Evolutionary conservation across 2,329 filamentous ascomycete genomes (phyloP).

Genomic region (Geosmithia putterillii): DNA sequence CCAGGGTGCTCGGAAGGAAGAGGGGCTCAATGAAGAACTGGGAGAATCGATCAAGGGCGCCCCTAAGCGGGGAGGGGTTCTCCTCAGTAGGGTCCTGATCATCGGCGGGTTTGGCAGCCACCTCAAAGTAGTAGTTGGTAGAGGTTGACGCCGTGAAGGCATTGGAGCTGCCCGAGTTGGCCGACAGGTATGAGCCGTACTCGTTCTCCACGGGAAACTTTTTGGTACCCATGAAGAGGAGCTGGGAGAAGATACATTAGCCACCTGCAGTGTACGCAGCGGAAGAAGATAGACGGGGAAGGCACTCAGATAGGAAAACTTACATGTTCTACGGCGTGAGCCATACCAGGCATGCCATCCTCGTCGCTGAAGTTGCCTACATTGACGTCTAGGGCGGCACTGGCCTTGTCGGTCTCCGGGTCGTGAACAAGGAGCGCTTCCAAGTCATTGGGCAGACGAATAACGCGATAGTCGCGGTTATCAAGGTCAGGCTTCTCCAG

Average conservation of each 20-base stretch:
- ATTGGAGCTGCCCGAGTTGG: slow-evolving; percentile 85
- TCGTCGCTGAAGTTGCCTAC: slow-evolving; percentile 93
- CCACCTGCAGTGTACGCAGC: not conserved
- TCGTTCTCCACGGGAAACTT: slow-evolving; percentile 96
- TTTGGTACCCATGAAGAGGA: slow-evolving; percentile 96
- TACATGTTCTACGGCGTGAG: slow-evolving; percentile 88
- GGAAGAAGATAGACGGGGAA: slow-evolving; percentile 7
- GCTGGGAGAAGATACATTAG: slow-evolving; percentile 19
- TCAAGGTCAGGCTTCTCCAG: slow-evolving; percentile 79
- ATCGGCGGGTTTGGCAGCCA: slow-evolving; percentile 66
- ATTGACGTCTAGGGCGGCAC: slow-evolving; percentile 87
- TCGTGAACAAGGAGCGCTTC: slow-evolving; percentile 91
- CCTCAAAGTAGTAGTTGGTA: slow-evolving; percentile 97
- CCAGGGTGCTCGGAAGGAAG: slow-evolving; percentile 73
- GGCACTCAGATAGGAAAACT: slow-evolving; percentile 11
- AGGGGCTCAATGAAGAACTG: slow-evolving; percentile 88
- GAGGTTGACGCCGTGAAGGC: slow-evolving; percentile 89
- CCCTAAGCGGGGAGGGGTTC: slow-evolving; percentile 54
- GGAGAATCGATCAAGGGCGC: slow-evolving; percentile 79
- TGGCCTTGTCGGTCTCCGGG: slow-evolving; percentile 90
- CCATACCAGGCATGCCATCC: slow-evolving; percentile 84
- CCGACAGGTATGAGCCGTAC: slow-evolving; percentile 84
- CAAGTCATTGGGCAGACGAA: slow-evolving; percentile 73
- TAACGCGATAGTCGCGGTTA: slow-evolving; percentile 76
- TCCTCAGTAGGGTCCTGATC: slow-evolving; percentile 39